Percentiles rank a stretch among this genome's conserved stretches.
phyloP scores from a whole-genome alignment of 441 rosid species.

The Hura crepitans region DNA sequence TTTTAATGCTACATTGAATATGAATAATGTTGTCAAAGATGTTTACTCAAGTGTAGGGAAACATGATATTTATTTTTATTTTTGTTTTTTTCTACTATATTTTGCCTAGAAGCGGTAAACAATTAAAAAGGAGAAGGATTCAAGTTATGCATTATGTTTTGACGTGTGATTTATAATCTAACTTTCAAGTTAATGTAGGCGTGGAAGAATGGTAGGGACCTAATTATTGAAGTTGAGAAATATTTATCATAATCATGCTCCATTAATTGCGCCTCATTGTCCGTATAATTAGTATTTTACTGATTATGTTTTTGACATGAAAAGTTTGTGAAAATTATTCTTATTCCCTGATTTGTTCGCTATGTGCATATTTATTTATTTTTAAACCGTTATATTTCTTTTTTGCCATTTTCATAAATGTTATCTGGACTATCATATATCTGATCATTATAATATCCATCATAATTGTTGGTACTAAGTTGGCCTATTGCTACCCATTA shows the following conservation, averaged over 20 bases:
- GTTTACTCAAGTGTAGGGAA: too few relatives aligned
- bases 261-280: background rate
- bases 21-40: background rate
- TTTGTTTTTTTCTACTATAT: background rate
- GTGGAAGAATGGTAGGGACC: background rate
- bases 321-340: background rate
- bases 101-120: background rate
- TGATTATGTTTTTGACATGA: background rate
- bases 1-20: background rate
- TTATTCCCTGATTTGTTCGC: background rate
- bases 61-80: background rate
- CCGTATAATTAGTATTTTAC: background rate
- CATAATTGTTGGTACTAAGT: background rate
- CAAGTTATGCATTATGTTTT: background rate
- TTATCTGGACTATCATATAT: background rate
- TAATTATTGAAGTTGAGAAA: background rate
- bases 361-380: background rate
- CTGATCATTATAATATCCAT: background rate
- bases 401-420: background rate
- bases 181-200: slow-evolving; percentile 3
- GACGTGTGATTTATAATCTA: background rate
- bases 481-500: background rate
- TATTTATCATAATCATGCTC: background rate
- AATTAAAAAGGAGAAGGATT: background rate
- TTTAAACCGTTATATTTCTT: background rate